phyloP scores from a whole-genome alignment of 345 rosid genomes.

The Gossypium longicalyx region DNA sequence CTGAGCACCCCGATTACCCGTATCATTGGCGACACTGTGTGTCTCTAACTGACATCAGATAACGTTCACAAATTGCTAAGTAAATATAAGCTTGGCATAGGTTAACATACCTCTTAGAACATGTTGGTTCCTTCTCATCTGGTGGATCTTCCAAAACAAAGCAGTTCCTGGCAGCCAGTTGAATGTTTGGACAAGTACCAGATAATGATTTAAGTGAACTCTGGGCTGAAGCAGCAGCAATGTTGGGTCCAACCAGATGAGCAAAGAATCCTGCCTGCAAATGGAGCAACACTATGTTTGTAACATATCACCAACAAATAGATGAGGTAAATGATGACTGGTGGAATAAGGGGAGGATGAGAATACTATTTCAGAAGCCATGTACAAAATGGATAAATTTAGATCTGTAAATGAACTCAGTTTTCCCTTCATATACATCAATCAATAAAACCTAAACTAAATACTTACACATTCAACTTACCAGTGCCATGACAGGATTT shows the following conservation, averaged over 20 bases:
- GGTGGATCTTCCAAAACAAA: slow-evolving; percentile 7
- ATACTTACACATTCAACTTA: slow-evolving; percentile 33
- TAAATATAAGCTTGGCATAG: not conserved
- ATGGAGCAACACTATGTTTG: not conserved
- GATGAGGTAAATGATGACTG: not conserved
- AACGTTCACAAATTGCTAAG: not conserved
- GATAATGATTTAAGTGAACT: slow-evolving; percentile 3
- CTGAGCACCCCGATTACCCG: slow-evolving; percentile 29
- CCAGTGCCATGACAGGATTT: slow-evolving; percentile 98
- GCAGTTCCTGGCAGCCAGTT: slow-evolving; percentile 6
- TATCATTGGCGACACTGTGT: slow-evolving; percentile 22
- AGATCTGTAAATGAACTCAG: not conserved
- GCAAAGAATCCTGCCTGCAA: slow-evolving; percentile 8
- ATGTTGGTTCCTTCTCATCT: not conserved
- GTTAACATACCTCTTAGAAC: slow-evolving; percentile 4
- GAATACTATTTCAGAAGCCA: not conserved
- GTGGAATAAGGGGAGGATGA: not conserved
- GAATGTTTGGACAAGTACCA: not conserved
- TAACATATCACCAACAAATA: not conserved
- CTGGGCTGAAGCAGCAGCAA: not conserved
- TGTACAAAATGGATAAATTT: not conserved
- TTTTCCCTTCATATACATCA: not conserved
- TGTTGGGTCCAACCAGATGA: not conserved
- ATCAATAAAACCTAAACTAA: not conserved
- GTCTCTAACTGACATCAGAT: not conserved